Evolutionary conservation across 352 stramenopile species (phyloP), one percentile per base, ranked within the genome.

Genomic region (Phytophthora citrophthora): DNA sequence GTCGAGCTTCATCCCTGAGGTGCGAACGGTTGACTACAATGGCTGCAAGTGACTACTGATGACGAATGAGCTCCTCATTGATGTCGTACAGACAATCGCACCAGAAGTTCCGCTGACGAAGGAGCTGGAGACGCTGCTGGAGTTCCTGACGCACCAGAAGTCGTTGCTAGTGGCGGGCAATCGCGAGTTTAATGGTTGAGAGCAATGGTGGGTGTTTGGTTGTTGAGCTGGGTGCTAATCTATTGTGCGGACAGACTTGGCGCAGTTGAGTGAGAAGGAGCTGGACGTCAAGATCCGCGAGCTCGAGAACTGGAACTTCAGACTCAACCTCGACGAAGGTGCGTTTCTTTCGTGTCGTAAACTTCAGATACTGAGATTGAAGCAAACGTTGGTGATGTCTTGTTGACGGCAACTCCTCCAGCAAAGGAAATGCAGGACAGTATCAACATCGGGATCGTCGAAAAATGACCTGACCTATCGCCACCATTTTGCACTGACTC

Each of bases 231-330:
- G 2, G 49, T 51, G 13, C 39, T 49, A 29, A 59, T 29, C 7
- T 13, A 12, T 48, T 27, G 3, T 46, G 46, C 13, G 24, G 16
- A 20, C 13, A 93, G 84, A 86, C 52, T 54, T 89, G 20, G 53
- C 54, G 18, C 64, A 76, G 24, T 39, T 89, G 63, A 81, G 54
- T 40, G 78, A 90, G 45, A 91, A 93, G 60, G 77, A 88, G 32
- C 60, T 93, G 23, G 85, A 91, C 6, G 64, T 68, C 44, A 87
- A 88, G 53, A 79, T 88, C 39, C 80, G 85, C n/a, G 85, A 91
- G 61, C 80, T 93, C 8, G 79, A 90, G 60, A 93, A 93, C 58
- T 89, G 79, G 75, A 91, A 93, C 60, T 93, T 93, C 54, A 71
- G 82, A 4, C 76, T 93, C 11, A 90, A 93, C 53, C 74, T 91